Base-by-base conservation (phyloP, 164 flowering plant genomes). In the Dillenia turbinata region DNA sequence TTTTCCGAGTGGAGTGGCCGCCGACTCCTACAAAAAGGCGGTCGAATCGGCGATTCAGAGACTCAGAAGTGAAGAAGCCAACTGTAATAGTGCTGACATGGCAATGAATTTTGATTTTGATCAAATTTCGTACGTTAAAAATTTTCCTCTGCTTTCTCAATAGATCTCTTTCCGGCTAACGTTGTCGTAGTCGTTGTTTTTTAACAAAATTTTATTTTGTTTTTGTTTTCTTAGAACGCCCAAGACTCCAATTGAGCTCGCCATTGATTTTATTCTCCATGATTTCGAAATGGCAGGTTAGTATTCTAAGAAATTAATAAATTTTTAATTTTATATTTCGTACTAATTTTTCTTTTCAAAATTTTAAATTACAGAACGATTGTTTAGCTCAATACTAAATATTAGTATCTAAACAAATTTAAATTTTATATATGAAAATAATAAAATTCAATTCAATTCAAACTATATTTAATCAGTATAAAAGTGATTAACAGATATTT, bases 221-320 rank as follows among this genome's bases (percentile, higher is more conserved):
- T 46, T 69, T 9, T 10, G 0, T 47, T 44, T 56, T 60, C 66
- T 49, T 55, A 92, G 98, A 17, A 8, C 62, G 19, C 92, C 96
- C 0, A 80, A 76, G 63, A 88, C 91, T 12, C 98, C 98, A 0
- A 88, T 92, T 50, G 98, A 92, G 72, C 88, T 92, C 43, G 98
- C 98, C 61, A 92, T 92, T 68, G 98, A 92, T 71, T 92, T 89
- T 75, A 79, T 92, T 16, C 94, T 92, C 9, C 98, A 92, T 62
- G 98, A 92, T 70, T 92, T 92, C 70, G 96, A 92, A 78, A 92
- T 89, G 96, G 88, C 98, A 71, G 97, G 97, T 87, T 8, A 65
- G 77, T 19, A 70, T 16, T 61, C 40, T 33, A 33, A 33, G 40
- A 33, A 33, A 33, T 33, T 33, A 33, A 33, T 33, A 33, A 33